phyloP scores from a whole-genome alignment of 2,329 filamentous ascomycete species.

The Diplodia intermedia region DNA sequence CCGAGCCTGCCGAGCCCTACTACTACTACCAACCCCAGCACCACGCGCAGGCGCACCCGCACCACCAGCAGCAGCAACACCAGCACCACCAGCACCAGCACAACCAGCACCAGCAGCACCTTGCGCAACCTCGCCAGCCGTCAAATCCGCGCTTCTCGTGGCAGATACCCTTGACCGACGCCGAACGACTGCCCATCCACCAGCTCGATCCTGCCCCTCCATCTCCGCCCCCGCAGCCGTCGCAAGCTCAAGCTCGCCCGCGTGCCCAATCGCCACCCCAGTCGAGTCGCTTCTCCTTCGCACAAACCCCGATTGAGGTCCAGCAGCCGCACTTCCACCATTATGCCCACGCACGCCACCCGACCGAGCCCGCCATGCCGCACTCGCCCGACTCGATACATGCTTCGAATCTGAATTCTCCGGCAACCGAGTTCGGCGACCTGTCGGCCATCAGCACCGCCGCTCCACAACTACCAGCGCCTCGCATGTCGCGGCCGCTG shows the following conservation, averaged over 20 bases:
- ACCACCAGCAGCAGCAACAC: background rate
- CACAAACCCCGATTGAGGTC: slow-evolving; percentile 46
- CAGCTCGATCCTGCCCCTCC: slow-evolving; percentile 31
- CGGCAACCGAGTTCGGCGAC: slow-evolving; percentile 36
- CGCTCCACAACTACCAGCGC: slow-evolving; percentile 32
- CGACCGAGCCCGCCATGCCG: slow-evolving; percentile 38
- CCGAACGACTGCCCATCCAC: slow-evolving; percentile 34
- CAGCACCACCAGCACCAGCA: slow-evolving; percentile 8
- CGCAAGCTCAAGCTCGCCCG: slow-evolving; percentile 36
- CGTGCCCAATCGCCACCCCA: slow-evolving; percentile 18
- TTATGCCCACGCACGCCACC: slow-evolving; percentile 37
- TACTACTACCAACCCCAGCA: slow-evolving; percentile 12
- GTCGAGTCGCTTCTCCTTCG: slow-evolving; percentile 45
- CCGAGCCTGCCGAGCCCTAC: slow-evolving; percentile 6
- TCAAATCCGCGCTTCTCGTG: slow-evolving; percentile 44
- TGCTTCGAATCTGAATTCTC: slow-evolving; percentile 37
- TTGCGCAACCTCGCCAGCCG: slow-evolving; percentile 18
- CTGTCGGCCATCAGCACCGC: slow-evolving; percentile 34
- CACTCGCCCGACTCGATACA: slow-evolving; percentile 33
- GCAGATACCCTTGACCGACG: slow-evolving; percentile 40
- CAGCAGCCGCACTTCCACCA: slow-evolving; percentile 38
- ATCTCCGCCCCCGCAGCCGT: slow-evolving; percentile 16
- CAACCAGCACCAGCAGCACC: background rate
- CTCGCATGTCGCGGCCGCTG: slow-evolving; percentile 35
- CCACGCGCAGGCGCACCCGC: background rate